These are phyloP conservation scores for Clarkia xantiana DNA, from an alignment of 345 rosid species.

Conservation along the genomic window DNA sequence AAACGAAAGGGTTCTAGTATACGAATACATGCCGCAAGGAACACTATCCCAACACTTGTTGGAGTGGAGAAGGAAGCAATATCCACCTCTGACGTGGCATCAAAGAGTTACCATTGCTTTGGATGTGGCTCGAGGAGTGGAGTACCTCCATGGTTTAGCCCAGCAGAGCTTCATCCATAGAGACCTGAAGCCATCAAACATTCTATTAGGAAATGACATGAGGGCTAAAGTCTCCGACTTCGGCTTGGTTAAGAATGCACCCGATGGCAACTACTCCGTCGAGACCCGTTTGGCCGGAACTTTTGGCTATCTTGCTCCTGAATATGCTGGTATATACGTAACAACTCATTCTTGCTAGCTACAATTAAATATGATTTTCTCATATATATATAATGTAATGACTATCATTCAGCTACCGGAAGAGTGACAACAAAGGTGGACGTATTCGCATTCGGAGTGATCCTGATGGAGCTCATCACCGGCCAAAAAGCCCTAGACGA, in stretches of 20 bases:
- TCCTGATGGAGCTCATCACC: constrained; percentile 73
- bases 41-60: constrained; percentile 61
- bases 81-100: constrained; percentile 56
- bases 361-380: no score
- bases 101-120: constrained; percentile 65
- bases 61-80: constrained; percentile 30
- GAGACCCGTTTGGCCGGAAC: constrained; percentile 90
- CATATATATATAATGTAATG: no score
- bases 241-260: constrained; percentile 76
- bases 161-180: constrained; percentile 87
- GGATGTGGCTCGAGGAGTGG: constrained; percentile 89
- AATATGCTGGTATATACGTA: constrained; percentile 77
- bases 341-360: no score
- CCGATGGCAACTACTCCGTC: constrained; percentile 71
- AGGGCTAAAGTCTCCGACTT: constrained; percentile 92
- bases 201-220: constrained; percentile 82
- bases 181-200: constrained; percentile 80
- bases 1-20: constrained; percentile 65
- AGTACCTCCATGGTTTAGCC: constrained; percentile 78
- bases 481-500: constrained; percentile 80
- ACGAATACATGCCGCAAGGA: constrained; percentile 88
- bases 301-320: constrained; percentile 92
- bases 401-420: constrained; percentile 67
- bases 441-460: constrained; percentile 72
- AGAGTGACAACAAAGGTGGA: constrained; percentile 85